phyloP scores from a whole-genome alignment of 2,329 filamentous ascomycete species.

The Cercospora citrullina region DNA sequence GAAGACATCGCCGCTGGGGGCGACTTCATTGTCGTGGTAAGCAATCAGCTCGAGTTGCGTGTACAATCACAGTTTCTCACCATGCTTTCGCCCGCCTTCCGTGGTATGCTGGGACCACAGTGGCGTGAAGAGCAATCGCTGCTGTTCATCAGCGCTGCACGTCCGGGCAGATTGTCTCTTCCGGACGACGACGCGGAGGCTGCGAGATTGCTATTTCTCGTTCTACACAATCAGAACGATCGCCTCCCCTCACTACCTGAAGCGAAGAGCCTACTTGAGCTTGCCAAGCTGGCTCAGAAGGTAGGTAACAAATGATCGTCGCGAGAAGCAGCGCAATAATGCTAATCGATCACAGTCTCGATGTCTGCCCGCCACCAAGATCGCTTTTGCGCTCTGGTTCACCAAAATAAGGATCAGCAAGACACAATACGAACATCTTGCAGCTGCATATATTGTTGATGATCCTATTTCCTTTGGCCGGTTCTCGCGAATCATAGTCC shows the following conservation, averaged over 20 bases:
- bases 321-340: no score
- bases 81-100: constrained; percentile 14
- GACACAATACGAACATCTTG: background rate
- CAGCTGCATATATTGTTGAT: background rate
- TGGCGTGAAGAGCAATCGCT: background rate
- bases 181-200: background rate
- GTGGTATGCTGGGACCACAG: background rate
- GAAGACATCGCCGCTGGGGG: background rate
- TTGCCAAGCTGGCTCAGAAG: background rate
- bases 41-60: constrained; percentile 4
- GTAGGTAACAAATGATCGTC: background rate
- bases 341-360: no score
- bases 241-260: background rate
- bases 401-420: no score
- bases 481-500: background rate
- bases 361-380: background rate
- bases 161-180: background rate
- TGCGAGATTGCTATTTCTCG: background rate
- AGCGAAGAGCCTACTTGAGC: background rate
- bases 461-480: background rate
- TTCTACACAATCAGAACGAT: background rate
- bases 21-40: constrained; percentile 9
- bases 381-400: background rate
- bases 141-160: background rate
- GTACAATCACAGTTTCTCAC: constrained; percentile 11